Evolutionary conservation across 2,329 filamentous ascomycete genomes (phyloP), one percentile per base, ranked within the genome.

Genomic region (Pseudocercospora crystallina): DNA sequence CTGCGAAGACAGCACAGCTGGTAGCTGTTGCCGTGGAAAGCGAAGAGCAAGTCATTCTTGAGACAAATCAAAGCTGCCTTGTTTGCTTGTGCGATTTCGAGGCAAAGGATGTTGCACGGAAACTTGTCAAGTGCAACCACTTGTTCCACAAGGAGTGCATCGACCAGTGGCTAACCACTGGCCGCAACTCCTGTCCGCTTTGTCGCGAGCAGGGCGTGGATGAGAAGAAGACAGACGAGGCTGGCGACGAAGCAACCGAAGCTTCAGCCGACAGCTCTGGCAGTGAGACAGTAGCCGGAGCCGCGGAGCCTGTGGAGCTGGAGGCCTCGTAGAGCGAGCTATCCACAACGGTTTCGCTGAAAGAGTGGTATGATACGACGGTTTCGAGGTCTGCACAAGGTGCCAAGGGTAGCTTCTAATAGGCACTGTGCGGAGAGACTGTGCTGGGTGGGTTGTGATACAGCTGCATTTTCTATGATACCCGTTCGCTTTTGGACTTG

Each of bases 111-210:
- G 78, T 84, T 60, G 77, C 81, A 17, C 74, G 84, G 52, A 78
- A 79, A 63, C 71, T 87, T 51, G 71, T 76, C 51, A 83, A 82
- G 65, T 87, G 84, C 71, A 78, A 78, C 40, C 84, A 87, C 66
- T 64, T 86, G 51, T 87, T 84, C 69, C 84, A 87, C 69, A 79
- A 77, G 57, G 79, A 85, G 59, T 87, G 84, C 67, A 86, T 87
- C 66, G 84, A 87, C 65, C 80, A 86, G 82, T 87, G 84, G 84
- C 72, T 87, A 40, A 86, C 82, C 13, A 86, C 83, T 49, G 81
- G 81, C 43, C 80, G 81, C 49, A 84, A 84, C 63, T 84, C 80
- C 3, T 84, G 81, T 62, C 81, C 81, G 2, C 72, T 84, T 17
- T 84, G 81, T 62, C 73, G 81, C 61, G 79, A 79, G 33, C 76